Base-by-base conservation (phyloP, 208 protist species). In the Trypanosoma boissoni region DNA sequence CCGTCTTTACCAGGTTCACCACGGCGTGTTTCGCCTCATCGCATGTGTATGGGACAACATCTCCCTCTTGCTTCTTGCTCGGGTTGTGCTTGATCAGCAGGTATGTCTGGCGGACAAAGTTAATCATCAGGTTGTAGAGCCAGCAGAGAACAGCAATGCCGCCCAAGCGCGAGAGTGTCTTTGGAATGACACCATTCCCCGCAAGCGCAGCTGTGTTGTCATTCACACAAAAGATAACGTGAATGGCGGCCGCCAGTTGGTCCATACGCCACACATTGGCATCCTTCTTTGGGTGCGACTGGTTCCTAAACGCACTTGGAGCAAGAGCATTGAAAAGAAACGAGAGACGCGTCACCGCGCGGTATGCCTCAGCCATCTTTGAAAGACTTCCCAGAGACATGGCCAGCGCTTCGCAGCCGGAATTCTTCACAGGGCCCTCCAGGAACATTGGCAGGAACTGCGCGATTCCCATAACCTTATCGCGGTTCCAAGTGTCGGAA, bases 401-500 rank as follows among this genome's bases (percentile, higher is more conserved):
- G 60, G 77, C 73, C 28, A 94, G 80, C 24, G 64, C 50, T 16
- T 64, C 51, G 67, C 68, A 79, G 48, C 83, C 82, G 65, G 77
- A 60, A 48, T 55, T 61, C n/a, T 51, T 28, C 42, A 73, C 78
- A 51, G 80, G 80, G 18, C 78, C 85, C 55, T 74, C 76, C 36
- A 92, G 76, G 18, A 68, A 64, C 68, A 92, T 61, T 4, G 88
- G 82, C 39, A 91, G 76, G 74, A 95, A 95, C 76, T 95, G 84
- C 44, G 80, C 78, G 54, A 92, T 83, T 36, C 81, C 85, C 80
- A 95, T 91, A 55, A 95, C 80, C 83, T 91, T 91, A 55, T 95
- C 88, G 68, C 82, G 83, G 76, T 92, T 76, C 58, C 85, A 75
- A 42, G 82, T 86, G 64, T 79, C 61, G 45, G 34, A 70, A 45